These are phyloP conservation scores for Ramalina peruviana DNA, from an alignment of 495 filamentous ascomycete genomes.

Conservation along the genomic window DNA sequence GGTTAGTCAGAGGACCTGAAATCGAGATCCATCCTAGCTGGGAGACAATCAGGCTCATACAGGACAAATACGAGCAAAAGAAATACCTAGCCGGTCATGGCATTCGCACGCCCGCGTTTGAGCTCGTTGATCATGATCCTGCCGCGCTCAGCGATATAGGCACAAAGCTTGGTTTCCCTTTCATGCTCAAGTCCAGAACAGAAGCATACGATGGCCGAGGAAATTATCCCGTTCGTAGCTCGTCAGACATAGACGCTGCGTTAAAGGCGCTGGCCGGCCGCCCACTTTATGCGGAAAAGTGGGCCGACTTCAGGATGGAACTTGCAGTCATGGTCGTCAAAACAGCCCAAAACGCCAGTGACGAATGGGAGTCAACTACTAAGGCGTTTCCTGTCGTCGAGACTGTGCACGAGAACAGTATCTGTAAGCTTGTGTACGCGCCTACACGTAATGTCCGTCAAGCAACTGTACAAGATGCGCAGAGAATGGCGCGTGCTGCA, in stretches of 20 bases:
- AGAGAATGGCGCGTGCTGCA: slow-evolving; percentile 64
- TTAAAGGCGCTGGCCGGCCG: slow-evolving; percentile 53
- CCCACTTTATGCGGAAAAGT: slow-evolving; percentile 80
- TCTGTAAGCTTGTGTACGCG: slow-evolving; percentile 86
- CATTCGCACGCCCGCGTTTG: slow-evolving; percentile 56
- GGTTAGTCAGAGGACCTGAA: slow-evolving; percentile 32
- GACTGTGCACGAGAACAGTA: slow-evolving; percentile 86
- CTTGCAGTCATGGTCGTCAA: slow-evolving; percentile 91
- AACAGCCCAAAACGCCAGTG: slow-evolving; percentile 55
- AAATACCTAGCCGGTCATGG: slow-evolving; percentile 51
- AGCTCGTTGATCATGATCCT: slow-evolving; percentile 36
- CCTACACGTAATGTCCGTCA: slow-evolving; percentile 63
- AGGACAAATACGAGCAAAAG: slow-evolving; percentile 95
- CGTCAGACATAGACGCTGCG: slow-evolving; percentile 54
- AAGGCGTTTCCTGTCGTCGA: slow-evolving; percentile 83
- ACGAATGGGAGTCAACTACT: slow-evolving; percentile 25
- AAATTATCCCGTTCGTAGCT: slow-evolving; percentile 62
- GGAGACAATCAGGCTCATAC: slow-evolving; percentile 79
- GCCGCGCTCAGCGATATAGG: slow-evolving; percentile 51
- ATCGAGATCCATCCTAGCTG: slow-evolving; percentile 55
- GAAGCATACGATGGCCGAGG: slow-evolving; percentile 91
- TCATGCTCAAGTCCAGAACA: slow-evolving; percentile 90
- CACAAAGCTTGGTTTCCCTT: slow-evolving; percentile 60
- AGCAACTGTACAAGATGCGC: slow-evolving; percentile 46
- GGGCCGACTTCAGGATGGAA: slow-evolving; percentile 75